Base-by-base conservation (phyloP, 176 grass and related monocot genomes). In the Cocos nucifera region DNA sequence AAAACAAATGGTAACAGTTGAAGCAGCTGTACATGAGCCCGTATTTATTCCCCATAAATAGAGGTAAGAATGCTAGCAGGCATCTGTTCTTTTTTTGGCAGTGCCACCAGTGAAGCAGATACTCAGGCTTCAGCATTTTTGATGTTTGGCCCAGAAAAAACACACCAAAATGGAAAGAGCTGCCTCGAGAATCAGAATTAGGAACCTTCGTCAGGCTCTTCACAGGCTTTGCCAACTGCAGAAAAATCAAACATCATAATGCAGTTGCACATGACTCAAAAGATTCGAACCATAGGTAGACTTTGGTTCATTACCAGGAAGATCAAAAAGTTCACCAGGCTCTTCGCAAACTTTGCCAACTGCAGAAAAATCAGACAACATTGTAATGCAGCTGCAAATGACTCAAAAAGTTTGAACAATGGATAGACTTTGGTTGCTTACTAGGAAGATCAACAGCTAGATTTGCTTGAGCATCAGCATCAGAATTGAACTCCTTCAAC, bases 401-500 rank as follows among this genome's bases (percentile, higher is more conserved):
- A 23, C 15, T 30, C 9, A 55, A 29, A 18, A 19, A 14, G 7
- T 29, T 30, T 15, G 53, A 71, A 49, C 30, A 17, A 76, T 5
- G 55, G 6, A 15, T 3, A 53, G 26, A 51, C 16, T 32, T 22
- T 19, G 6, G 0, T 48, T 62, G 21, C 70, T 29, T 69, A 80
- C 78, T 39, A 56, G 70, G 70, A 56, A 80, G 78, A 50, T 69
- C 57, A 50, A 15, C 56, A 50, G 57, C 78, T 53, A 80, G 23
- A 7, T 63, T 74, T 29, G 78, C 70, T 62, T 80, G 69, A 51
- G n/a, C 51, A 69, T 69, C 63, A 24, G 70, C 78, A 62, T 68
- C 78, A 51, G 49, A 15, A 73, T 80, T 80, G 10, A 69, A 22
- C 49, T 57, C 57, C 78, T 80, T 61, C 25, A 65, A 4, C 24